These are phyloP conservation scores for Podaxis pistillaris DNA, from an alignment of 768 basidiomycete genomes.

Conservation along the genomic window DNA sequence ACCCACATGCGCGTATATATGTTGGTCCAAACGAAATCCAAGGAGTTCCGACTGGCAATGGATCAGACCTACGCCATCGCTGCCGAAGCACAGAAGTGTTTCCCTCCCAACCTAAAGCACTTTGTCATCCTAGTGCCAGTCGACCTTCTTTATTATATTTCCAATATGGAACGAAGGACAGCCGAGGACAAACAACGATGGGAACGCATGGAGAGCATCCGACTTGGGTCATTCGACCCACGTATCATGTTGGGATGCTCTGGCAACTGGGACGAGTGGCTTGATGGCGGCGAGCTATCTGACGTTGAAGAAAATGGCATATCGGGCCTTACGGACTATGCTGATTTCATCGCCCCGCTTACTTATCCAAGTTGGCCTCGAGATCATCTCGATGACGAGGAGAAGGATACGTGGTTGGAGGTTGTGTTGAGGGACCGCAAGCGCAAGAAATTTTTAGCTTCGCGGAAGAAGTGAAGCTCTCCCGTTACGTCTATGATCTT, in stretches of 20 bases:
- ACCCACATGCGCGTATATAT: not conserved
- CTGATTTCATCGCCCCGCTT: not conserved
- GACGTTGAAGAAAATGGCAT: not conserved
- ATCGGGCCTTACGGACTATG: not conserved
- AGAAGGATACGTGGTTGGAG: not conserved
- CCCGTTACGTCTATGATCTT: not conserved
- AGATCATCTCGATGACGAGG: not conserved
- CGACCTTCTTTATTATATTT: not conserved
- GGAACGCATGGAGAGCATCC: not conserved
- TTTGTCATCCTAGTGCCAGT: not conserved
- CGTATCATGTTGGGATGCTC: not conserved
- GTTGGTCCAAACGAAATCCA: not conserved
- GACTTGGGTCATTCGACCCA: not conserved
- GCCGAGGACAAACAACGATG: not conserved
- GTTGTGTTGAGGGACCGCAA: not conserved
- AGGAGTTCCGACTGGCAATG: not conserved
- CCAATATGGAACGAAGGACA: not conserved
- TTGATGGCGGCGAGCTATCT: not conserved
- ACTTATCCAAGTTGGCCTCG: not conserved
- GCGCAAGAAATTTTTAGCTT: not conserved
- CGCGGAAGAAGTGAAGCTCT: not conserved
- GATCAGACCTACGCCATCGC: not conserved
- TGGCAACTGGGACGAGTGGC: not conserved
- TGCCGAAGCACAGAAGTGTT: not conserved
- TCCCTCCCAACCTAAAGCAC: not conserved